Evolutionary conservation across 2,329 filamentous ascomycete species (phyloP).

Genomic region (Beauveria rudraprayagi): DNA sequence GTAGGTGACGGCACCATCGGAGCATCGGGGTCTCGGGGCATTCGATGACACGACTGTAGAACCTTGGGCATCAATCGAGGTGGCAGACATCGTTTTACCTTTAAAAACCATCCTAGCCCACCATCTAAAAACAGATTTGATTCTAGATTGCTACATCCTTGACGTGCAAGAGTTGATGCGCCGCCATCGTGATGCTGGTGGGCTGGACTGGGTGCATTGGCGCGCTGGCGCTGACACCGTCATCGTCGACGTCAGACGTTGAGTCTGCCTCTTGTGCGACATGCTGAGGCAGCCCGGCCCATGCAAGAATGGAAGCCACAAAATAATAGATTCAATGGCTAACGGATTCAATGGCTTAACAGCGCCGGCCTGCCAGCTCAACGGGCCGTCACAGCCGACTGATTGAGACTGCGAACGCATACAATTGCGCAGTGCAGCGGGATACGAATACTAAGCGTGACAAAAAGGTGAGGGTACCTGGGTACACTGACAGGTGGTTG

Average conservation of each 20-base stretch:
- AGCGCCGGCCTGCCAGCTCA: too few species aligned
- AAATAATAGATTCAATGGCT: too few species aligned
- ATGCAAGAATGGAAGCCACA: neutral
- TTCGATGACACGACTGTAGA: neutral
- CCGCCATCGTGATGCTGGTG: neutral
- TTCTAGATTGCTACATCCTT: neutral
- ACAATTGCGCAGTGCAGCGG: too few species aligned
- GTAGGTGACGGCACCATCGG: neutral
- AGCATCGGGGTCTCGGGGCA: neutral
- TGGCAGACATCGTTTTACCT: neutral
- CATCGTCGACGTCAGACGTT: constrained; percentile 1
- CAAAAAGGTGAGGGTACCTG: too few species aligned
- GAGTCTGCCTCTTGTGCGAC: neutral
- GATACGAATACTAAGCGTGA: too few species aligned
- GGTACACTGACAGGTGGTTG: too few species aligned
- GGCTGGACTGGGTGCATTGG: neutral
- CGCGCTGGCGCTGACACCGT: neutral
- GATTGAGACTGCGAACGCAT: too few species aligned
- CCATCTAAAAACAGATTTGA: neutral
- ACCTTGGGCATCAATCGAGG: neutral
- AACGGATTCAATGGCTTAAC: too few species aligned
- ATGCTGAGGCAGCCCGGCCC: neutral
- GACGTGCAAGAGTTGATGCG: neutral
- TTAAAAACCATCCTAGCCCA: neutral
- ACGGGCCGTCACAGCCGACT: too few species aligned